Conservation (phyloP, 352 stramenopile species). For the Globisporangium yorkense region DNA sequence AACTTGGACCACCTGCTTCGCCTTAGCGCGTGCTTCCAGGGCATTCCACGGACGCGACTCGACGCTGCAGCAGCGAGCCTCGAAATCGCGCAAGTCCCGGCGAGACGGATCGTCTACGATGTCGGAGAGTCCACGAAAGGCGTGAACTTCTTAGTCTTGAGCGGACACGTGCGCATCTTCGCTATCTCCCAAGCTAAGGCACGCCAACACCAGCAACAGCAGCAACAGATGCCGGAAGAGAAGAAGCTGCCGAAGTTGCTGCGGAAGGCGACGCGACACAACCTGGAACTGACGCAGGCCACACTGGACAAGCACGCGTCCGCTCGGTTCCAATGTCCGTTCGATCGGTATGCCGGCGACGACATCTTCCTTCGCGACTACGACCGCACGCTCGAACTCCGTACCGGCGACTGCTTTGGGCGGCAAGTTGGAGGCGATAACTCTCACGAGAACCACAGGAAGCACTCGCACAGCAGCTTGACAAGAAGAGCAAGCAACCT, state of each 20-base stretch:
- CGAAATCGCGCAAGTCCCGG: conserved; percentile 15
- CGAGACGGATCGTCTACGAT: conserved; percentile 21
- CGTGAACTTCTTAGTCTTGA: conserved; percentile 15
- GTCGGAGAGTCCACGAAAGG: conserved; percentile 16
- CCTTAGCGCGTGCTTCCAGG: conserved; percentile 15
- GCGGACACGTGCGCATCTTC: conserved; percentile 16
- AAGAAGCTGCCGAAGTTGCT: conserved; percentile 7
- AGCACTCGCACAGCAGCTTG: not conserved
- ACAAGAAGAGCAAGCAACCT: not conserved
- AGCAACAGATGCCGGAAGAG: conserved; percentile 5
- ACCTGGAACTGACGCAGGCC: not conserved
- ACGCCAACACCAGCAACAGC: not conserved
- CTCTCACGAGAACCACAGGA: too few species aligned
- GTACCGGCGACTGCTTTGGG: conserved; percentile 19
- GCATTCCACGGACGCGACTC: conserved; percentile 18
- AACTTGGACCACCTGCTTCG: conserved; percentile 17
- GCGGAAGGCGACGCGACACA: conserved; percentile 1
- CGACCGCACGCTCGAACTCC: conserved; percentile 18
- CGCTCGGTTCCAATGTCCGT: conserved; percentile 1
- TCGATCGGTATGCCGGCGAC: conserved; percentile 24
- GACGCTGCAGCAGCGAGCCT: conserved; percentile 8
- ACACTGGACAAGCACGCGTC: conserved; percentile 8
- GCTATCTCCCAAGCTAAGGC: not conserved
- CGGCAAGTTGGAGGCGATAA: conserved; percentile 1
- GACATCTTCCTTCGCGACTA: conserved; percentile 30